Percentiles rank a stretch among this genome's conserved stretches.
phyloP scores from a whole-genome alignment of 805 yeast genomes.

The Kuraishia borneana region DNA sequence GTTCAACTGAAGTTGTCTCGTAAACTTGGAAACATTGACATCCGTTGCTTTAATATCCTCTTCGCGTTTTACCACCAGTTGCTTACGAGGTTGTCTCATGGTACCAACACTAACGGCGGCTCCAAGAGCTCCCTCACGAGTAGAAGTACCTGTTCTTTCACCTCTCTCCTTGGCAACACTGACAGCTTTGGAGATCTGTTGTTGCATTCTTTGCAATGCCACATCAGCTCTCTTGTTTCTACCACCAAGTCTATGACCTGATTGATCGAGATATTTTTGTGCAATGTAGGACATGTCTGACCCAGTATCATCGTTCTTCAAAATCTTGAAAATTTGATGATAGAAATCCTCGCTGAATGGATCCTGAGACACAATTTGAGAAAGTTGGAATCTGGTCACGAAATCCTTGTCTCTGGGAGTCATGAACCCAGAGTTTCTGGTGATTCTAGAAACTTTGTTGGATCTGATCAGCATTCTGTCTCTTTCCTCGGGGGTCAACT shows the following conservation, averaged over 20 bases:
- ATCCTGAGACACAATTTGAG: slow-evolving; percentile 93
- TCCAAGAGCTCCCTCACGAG: slow-evolving; percentile 81
- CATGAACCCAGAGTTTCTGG: slow-evolving; percentile 87
- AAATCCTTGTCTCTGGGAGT: slow-evolving; percentile 94
- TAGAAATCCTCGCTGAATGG: slow-evolving; percentile 96
- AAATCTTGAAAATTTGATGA: slow-evolving; percentile 79
- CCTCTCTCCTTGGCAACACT: slow-evolving; percentile 81
- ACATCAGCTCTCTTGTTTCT: slow-evolving; percentile 76
- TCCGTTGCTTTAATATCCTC: slow-evolving; percentile 10
- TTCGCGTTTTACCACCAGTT: slow-evolving; percentile 50
- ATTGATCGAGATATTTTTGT: slow-evolving; percentile 80
- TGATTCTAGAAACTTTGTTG: slow-evolving; percentile 62
- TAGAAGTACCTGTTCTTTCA: slow-evolving; percentile 50
- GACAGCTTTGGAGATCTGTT: slow-evolving; percentile 93
- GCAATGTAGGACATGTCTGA: slow-evolving; percentile 74
- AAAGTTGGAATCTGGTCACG: slow-evolving; percentile 86
- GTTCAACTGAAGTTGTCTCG: slow-evolving; percentile 34
- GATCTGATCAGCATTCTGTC: slow-evolving; percentile 57
- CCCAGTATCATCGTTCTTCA: slow-evolving; percentile 37
- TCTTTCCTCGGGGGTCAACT: slow-evolving; percentile 62
- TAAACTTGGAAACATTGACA: slow-evolving; percentile 9
- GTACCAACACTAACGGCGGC: slow-evolving; percentile 68
- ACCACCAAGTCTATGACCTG: slow-evolving; percentile 86
- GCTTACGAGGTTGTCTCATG: slow-evolving; percentile 82
- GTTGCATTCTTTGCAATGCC: slow-evolving; percentile 95